Conservation (phyloP, 345 rosid species). For the Alliaria petiolata region DNA sequence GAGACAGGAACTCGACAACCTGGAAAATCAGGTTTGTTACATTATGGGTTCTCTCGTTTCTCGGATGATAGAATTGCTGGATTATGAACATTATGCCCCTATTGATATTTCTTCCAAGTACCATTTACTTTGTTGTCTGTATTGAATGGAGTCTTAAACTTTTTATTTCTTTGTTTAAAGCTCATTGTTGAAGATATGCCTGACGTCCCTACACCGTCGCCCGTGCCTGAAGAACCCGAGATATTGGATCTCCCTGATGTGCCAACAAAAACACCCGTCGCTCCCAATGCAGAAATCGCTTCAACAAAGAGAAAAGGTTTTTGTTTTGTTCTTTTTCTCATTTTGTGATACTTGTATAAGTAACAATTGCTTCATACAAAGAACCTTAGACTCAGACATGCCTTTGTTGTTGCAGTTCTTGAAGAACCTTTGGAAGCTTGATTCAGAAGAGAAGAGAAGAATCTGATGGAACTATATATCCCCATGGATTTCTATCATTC, state of each 20-base stretch:
- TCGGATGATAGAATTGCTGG: neutral
- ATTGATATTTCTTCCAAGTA: neutral
- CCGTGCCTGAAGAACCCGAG: slow-evolving; percentile 41
- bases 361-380: neutral
- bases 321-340: neutral
- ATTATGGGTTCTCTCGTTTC: too few relatives aligned
- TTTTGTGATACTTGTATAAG: slow-evolving; percentile 7
- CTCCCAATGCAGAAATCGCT: slow-evolving; percentile 34
- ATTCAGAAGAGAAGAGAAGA: slow-evolving; percentile 27
- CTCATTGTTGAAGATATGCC: slow-evolving; percentile 70
- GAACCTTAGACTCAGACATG: neutral
- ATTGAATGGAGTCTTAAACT: slow-evolving; percentile 5
- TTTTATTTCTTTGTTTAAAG: slow-evolving; percentile 33
- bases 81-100: neutral
- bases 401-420: slow-evolving; percentile 45
- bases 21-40: slow-evolving; percentile 71
- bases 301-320: slow-evolving; percentile 59
- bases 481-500: too few relatives aligned
- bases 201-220: slow-evolving; percentile 49
- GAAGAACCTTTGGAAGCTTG: slow-evolving; percentile 82
- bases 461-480: too few relatives aligned
- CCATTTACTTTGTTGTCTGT: neutral
- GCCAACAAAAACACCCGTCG: slow-evolving; percentile 60
- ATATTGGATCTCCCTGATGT: slow-evolving; percentile 74
- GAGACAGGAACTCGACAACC: slow-evolving; percentile 85